Evolutionary conservation across 768 basidiomycete species (phyloP), one percentile per base, ranked within the genome.

Genomic region (Kwoniella newhampshirensis): DNA sequence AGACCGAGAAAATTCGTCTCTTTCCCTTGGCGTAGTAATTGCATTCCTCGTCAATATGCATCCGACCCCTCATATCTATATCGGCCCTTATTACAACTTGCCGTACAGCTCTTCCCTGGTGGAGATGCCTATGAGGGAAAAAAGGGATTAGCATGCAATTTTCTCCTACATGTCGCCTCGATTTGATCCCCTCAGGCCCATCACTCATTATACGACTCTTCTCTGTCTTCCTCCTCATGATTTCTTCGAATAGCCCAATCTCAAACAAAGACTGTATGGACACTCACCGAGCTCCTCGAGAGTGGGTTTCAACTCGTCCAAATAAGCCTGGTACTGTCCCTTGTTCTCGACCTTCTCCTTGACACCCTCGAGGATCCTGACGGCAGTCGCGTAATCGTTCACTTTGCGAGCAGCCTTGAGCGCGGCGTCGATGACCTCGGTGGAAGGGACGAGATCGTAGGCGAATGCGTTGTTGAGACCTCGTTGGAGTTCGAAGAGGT

Each of bases 401-500:
- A 96, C 91, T 64, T 92, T 85, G 64, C 96, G 60, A 42, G 72
- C 63, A 7, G 63, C 61, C 43, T 58, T 55, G 27, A 77, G 68
- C 18, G 75, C 76, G 18, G 72, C 74, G 32, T 68, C 69, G 57
- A 77, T 67, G 40, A 77, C 75, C 21, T 64, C 62, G 20, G 71
- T 66, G 15, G 62, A 63, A 20, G 76, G 76, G 25, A 77, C 71
- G 30, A 77, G 84, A 78, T 99, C 96, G 78, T 98, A 94, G 2
- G 96, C 90, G 77, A 99, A 99, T 81, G 93, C 97, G 83, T 99
- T 99, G 83, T 99, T 98, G 71, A 99, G 81, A 36, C 96, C 96
- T 48, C 96, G 89, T 80, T 99, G 94, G 63, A 99, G 88, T 81
- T 99, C 96, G 75, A 99, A 99, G 56, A 97, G 83, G 80, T 99